Evolutionary conservation across 2,329 filamentous ascomycete genomes (phyloP), one percentile per base, ranked within the genome.

Genomic region (Macrophomina pseudophaseolina): DNA sequence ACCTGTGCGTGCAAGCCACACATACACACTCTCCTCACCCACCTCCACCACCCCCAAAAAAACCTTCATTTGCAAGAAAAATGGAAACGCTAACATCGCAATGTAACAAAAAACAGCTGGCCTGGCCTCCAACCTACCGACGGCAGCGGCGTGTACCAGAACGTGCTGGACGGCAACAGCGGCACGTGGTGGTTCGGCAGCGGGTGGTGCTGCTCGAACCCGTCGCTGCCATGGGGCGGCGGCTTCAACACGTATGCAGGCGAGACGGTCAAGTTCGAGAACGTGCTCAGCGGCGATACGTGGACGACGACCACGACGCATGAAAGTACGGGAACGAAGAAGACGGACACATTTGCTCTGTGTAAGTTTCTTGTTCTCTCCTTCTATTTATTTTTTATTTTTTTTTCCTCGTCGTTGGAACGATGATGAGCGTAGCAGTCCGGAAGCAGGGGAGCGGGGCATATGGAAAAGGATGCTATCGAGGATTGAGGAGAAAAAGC

Each of bases 171-270:
- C 69, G 79, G 79, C 8, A 70, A 77, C 0, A 77, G 73, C 8
- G 79, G 80, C 1, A 78, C 75, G 0, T 81, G 80, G 79, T 80
- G 76, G 74, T 79, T 82, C 58, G 79, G 78, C 7, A 74, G 72
- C 11, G 79, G 80, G 0, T 81, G 79, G 80, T 81, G 80, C 66
- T 80, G 79, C 68, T 74, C 72, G 5, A 79, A 81, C 63, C 80
- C 79, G 0, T 74, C 68, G 11, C 69, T 81, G 33, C 72, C 75
- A 0, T 81, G 79, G 78, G 64, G 79, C 6, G 70, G 72, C 48
- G 79, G 78, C 16, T 81, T 81, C 70, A 79, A 79, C 69, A 76
- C 74, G 0, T 76, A 74, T 40, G 68, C 68, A 3, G 72, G 72
- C 44, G 78, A 80, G 65, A 75, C 72, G 28, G 73, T 80, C 46